phyloP scores from a whole-genome alignment of 495 filamentous ascomycete genomes.

The Corynascus novoguineensis region DNA sequence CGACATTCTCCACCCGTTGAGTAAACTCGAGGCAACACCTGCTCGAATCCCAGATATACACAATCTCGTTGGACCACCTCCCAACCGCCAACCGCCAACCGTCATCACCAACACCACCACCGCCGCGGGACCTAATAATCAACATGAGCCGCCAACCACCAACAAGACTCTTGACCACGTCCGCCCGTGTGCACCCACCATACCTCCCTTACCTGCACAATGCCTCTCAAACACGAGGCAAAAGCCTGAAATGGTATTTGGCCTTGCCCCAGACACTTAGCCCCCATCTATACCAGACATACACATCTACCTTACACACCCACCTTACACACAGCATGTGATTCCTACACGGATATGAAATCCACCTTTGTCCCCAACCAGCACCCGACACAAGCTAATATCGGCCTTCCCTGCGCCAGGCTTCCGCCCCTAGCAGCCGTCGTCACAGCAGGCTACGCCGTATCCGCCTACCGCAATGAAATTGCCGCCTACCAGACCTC shows the following conservation, averaged over 20 bases:
- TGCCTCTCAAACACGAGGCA: constrained; percentile 17
- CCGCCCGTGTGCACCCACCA: constrained; percentile 39
- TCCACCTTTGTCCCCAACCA: no score
- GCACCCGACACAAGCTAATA: no score
- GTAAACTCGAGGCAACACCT: no score
- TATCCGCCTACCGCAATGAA: constrained; percentile 30
- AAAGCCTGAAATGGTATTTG: constrained; percentile 36
- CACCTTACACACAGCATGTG: no score
- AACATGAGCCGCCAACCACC: constrained; percentile 29
- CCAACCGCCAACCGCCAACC: neutral
- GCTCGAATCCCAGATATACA: no score
- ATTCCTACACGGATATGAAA: no score
- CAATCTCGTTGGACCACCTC: neutral
- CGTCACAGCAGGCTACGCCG: constrained; percentile 40
- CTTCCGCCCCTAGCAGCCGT: constrained; percentile 36
- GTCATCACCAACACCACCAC: neutral
- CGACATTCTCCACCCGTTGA: no score
- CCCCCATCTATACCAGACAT: neutral
- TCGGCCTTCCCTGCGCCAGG: no score
- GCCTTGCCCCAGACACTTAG: neutral
- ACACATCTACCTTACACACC: no score
- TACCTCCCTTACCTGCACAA: constrained; percentile 40
- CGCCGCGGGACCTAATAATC: no score
- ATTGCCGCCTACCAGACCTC: constrained; percentile 24
- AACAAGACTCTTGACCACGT: constrained; percentile 32